Conservation (phyloP, 768 basidiomycete species). For the Multifurca ochricompacta region DNA sequence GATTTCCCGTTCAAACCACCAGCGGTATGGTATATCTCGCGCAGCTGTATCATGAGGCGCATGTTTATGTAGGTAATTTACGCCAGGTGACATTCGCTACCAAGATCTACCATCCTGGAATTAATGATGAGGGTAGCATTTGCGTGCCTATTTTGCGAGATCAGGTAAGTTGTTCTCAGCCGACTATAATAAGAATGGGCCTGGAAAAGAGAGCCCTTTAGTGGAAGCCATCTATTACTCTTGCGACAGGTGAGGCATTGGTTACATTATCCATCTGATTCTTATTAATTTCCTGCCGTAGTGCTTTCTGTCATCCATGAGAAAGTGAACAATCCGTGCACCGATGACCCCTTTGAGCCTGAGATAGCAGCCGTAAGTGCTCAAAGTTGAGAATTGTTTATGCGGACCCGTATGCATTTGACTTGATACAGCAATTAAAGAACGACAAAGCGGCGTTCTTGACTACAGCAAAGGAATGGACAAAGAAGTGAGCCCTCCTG, state of each 20-base stretch:
- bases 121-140: constrained; percentile 82
- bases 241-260: constrained; percentile 50
- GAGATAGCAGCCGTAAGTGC: constrained; percentile 71
- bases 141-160: constrained; percentile 80
- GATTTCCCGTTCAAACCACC: constrained; percentile 88
- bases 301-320: constrained; percentile 73
- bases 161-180: constrained; percentile 43
- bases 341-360: constrained; percentile 84
- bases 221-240: constrained; percentile 81
- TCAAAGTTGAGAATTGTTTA: not conserved
- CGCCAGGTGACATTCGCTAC: constrained; percentile 72
- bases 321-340: constrained; percentile 80
- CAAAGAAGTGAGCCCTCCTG: constrained; percentile 56
- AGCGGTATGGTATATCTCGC: constrained; percentile 36
- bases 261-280: not conserved
- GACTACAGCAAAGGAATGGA: constrained; percentile 73
- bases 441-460: constrained; percentile 69
- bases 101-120: constrained; percentile 86
- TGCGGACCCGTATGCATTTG: not conserved
- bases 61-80: constrained; percentile 6
- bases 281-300: constrained; percentile 25
- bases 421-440: constrained; percentile 52
- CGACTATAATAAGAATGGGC: not conserved
- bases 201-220: constrained; percentile 26
- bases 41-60: not conserved